phyloP scores from a whole-genome alignment of 768 basidiomycete genomes.

The Ramaria rubella region DNA sequence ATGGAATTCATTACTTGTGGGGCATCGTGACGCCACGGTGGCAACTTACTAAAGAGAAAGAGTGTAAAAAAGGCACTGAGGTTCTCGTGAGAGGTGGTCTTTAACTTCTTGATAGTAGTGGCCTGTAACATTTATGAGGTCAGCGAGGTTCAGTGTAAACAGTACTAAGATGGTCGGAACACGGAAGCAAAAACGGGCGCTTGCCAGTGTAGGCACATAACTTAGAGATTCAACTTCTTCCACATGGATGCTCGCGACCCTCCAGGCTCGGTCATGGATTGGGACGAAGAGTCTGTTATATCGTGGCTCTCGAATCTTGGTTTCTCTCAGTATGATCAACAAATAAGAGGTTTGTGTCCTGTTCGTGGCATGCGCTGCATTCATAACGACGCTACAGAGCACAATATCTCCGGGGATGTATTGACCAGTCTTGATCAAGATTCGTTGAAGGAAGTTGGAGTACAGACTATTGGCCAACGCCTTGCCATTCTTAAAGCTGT shows the following conservation, averaged over 20 bases:
- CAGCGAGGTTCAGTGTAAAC: too few species aligned
- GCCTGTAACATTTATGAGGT: too few species aligned
- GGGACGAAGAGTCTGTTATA: slow-evolving; percentile 50
- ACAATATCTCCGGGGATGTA: slow-evolving; percentile 88
- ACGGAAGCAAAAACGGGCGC: slow-evolving; percentile 1
- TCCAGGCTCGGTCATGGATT: slow-evolving; percentile 20
- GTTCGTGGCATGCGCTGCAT: background rate
- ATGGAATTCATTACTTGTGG: too few species aligned
- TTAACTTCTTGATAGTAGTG: too few species aligned
- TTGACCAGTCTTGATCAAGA: slow-evolving; percentile 81
- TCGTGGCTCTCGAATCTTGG: slow-evolving; percentile 72
- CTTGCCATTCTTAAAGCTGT: slow-evolving; percentile 88
- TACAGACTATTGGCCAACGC: slow-evolving; percentile 87
- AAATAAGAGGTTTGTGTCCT: slow-evolving; percentile 58
- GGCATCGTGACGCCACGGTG: too few species aligned
- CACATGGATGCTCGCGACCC: slow-evolving; percentile 10
- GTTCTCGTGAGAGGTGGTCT: too few species aligned
- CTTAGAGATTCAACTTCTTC: too few species aligned
- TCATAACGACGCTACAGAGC: slow-evolving; percentile 45
- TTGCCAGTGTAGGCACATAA: too few species aligned
- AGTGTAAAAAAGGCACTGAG: too few species aligned
- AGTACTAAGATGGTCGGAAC: too few species aligned
- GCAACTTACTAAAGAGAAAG: too few species aligned
- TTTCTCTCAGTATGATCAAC: slow-evolving; percentile 76
- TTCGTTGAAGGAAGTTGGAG: slow-evolving; percentile 76